Evolutionary conservation across 163 green algal genomes (phyloP).

Genomic region (Volvox carteri): DNA sequence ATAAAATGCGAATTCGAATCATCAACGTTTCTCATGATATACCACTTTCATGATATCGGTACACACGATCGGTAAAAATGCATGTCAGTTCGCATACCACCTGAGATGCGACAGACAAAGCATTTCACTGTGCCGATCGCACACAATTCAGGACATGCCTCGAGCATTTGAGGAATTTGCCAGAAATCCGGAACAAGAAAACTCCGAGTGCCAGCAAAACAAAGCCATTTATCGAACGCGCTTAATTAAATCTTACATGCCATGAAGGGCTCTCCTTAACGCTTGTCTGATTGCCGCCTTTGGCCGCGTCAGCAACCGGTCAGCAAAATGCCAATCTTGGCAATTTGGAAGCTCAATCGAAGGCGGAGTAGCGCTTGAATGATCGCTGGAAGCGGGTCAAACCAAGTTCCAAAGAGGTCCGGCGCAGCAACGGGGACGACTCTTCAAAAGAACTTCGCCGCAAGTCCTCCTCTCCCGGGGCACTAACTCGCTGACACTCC

Average conservation of each 20-base stretch:
- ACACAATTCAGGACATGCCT: neutral
- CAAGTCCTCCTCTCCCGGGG: neutral
- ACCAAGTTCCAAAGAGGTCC: conserved; percentile 17
- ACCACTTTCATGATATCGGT: neutral
- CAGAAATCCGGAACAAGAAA: too few species aligned
- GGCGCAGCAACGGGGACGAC: neutral
- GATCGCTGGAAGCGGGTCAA: conserved; percentile 3
- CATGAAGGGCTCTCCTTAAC: too few species aligned
- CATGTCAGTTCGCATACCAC: neutral
- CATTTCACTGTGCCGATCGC: conserved; percentile 8
- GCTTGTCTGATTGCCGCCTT: neutral
- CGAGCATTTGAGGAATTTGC: too few species aligned
- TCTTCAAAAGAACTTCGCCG: neutral
- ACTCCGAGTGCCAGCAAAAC: too few species aligned
- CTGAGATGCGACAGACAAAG: conserved; percentile 13
- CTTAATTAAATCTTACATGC: too few species aligned
- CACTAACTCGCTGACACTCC: neutral
- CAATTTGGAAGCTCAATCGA: neutral
- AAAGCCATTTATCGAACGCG: too few species aligned
- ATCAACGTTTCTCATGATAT: neutral
- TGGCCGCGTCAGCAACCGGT: conserved; percentile 11
- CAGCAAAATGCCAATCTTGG: neutral
- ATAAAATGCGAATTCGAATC: neutral
- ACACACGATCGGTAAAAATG: conserved; percentile 17
- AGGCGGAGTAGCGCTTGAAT: conserved; percentile 23